A percentile compares a stretch with the other conserved stretches of the same genome.
Conservation (phyloP, 805 yeast species). For the Wickerhamiella brachini region DNA sequence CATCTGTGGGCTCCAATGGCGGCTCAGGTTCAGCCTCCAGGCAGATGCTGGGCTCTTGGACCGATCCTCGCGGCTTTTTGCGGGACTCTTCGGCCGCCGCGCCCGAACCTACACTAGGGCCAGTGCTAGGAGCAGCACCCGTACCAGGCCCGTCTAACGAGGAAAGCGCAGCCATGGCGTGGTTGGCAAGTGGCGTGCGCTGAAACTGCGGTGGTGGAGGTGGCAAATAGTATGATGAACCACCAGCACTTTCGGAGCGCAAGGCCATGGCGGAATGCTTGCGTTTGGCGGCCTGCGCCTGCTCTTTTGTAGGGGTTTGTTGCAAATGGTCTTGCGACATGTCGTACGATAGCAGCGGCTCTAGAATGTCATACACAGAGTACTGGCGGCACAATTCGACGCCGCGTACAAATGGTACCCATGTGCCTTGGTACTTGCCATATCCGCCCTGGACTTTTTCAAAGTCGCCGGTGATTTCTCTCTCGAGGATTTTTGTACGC, state of each 20-base stretch:
- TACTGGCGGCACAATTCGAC: constrained; percentile 46
- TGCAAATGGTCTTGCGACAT: constrained; percentile 24
- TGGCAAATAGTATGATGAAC: neutral
- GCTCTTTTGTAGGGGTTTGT: constrained; percentile 37
- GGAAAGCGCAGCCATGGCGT: constrained; percentile 9
- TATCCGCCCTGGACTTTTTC: constrained; percentile 65
- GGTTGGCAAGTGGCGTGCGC: constrained; percentile 5
- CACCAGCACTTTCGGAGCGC: neutral
- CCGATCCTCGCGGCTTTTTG: constrained; percentile 8
- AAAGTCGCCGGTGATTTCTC: constrained; percentile 49
- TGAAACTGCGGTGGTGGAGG: neutral
- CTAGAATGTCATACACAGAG: constrained; percentile 38
- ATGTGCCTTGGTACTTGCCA: constrained; percentile 64
- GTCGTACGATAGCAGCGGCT: constrained; percentile 37
- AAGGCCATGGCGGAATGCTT: constrained; percentile 11
- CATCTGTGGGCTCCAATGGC: constrained; percentile 7
- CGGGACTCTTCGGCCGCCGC: constrained; percentile 5
- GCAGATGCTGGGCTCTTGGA: neutral
- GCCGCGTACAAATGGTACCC: constrained; percentile 47
- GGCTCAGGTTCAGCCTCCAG: constrained; percentile 3
- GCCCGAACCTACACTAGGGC: no score
- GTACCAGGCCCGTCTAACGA: constrained; percentile 6
- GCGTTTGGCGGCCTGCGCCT: constrained; percentile 30
- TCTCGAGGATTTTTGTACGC: constrained; percentile 48
- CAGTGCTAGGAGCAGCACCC: no score